phyloP scores from a whole-genome alignment of 176 grass and related monocot genomes.

The Cenchrus purpureus region DNA sequence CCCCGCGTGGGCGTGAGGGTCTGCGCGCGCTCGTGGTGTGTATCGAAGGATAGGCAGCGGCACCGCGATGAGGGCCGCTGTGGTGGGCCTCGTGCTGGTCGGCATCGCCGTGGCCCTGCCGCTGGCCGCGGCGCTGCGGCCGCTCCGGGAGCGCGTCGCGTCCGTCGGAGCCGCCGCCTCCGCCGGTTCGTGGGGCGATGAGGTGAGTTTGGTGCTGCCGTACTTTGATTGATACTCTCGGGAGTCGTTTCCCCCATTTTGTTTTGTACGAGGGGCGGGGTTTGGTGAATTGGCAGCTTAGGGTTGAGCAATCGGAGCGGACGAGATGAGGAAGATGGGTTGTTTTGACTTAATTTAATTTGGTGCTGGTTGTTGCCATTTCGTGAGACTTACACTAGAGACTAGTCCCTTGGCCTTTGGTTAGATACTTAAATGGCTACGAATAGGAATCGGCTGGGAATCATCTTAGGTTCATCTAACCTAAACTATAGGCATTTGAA shows the following conservation, averaged over 20 bases:
- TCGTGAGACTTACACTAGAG: neutral
- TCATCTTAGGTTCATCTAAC: slow-evolving; percentile 1
- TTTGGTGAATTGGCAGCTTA: slow-evolving; percentile 12
- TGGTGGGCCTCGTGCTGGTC: slow-evolving; percentile 38
- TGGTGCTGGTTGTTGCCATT: neutral
- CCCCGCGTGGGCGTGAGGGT: slow-evolving; percentile 23
- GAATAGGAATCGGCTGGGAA: neutral
- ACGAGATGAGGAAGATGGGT: neutral
- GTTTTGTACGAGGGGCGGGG: neutral
- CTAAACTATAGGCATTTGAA: neutral
- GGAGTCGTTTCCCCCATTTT: neutral
- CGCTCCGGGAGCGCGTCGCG: slow-evolving; percentile 63
- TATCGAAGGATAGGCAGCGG: neutral
- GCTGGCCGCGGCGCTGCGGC: slow-evolving; percentile 59
- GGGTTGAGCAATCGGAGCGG: neutral
- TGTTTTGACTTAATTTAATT: slow-evolving; percentile 43
- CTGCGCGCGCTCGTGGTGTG: slow-evolving; percentile 9
- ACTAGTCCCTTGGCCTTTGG: neutral
- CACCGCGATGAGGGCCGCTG: slow-evolving; percentile 40
- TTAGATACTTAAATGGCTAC: neutral
- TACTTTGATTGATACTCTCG: neutral
- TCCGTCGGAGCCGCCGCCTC: slow-evolving; percentile 48
- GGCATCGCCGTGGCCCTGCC: slow-evolving; percentile 44
- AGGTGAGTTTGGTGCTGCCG: slow-evolving; percentile 48
- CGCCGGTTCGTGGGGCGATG: slow-evolving; percentile 69